Evolutionary conservation across 148 eudicot species (phyloP).

Genomic region (Fagopyrum homotropicum): DNA sequence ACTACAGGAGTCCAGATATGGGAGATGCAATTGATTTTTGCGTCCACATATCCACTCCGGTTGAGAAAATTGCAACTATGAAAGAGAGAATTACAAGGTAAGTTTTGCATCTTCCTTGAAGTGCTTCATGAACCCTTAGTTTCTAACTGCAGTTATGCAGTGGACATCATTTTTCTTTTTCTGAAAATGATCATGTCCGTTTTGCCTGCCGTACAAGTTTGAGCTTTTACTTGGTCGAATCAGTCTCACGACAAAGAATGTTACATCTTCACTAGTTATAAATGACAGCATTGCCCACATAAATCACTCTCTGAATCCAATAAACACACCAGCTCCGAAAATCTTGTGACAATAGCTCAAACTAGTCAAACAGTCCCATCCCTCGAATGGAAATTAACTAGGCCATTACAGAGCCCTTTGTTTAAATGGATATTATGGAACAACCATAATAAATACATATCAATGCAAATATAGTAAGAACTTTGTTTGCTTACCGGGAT

Average conservation of each 20-base stretch:
- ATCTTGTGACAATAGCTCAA: not conserved
- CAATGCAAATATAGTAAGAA: too few relatives aligned
- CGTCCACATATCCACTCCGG: conserved; percentile 57
- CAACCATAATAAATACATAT: too few relatives aligned
- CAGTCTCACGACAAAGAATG: too few relatives aligned
- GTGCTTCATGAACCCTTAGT: not conserved
- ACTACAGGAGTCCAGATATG: conserved; percentile 81
- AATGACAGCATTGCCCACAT: too few relatives aligned
- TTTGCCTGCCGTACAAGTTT: too few relatives aligned
- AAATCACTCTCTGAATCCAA: too few relatives aligned
- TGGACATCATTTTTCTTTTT: not conserved
- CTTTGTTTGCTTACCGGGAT: too few relatives aligned
- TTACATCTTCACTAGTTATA: too few relatives aligned
- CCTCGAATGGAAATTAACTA: not conserved
- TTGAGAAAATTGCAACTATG: conserved; percentile 57
- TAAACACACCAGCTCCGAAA: not conserved
- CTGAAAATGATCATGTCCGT: not conserved
- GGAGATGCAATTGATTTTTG: conserved; percentile 65
- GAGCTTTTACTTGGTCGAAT: too few relatives aligned
- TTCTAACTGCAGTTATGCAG: not conserved
- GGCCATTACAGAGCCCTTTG: too few relatives aligned
- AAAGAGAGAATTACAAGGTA: conserved; percentile 65
- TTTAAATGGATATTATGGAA: too few relatives aligned
- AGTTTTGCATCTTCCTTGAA: not conserved
- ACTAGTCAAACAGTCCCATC: not conserved